Evolutionary conservation across 495 filamentous ascomycete species (phyloP).

Genomic region (Podospora pseudocomata): DNA sequence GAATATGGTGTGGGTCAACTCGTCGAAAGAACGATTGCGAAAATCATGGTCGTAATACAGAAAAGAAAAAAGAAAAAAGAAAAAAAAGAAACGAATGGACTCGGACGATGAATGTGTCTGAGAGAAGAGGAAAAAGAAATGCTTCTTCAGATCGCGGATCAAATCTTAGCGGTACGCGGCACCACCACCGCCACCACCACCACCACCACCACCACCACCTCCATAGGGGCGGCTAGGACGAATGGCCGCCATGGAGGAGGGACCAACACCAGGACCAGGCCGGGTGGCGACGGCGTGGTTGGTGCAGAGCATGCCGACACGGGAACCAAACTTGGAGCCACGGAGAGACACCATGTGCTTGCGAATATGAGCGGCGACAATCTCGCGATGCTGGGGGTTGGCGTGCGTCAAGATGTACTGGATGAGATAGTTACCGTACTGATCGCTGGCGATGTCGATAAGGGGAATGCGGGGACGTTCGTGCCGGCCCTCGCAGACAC

Average conservation of each 20-base stretch:
- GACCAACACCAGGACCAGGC: constrained; percentile 72
- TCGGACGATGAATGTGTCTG: neutral
- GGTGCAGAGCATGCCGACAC: constrained; percentile 97
- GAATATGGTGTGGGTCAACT: constrained; percentile 35
- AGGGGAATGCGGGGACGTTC: constrained; percentile 94
- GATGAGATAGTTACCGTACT: constrained; percentile 97
- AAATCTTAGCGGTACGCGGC: constrained; percentile 42
- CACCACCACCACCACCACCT: constrained; percentile 37
- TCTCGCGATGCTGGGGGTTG: constrained; percentile 79
- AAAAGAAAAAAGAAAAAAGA: neutral
- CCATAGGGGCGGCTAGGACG: constrained; percentile 53
- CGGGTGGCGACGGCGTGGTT: constrained; percentile 84
- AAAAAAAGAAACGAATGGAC: constrained; percentile 2
- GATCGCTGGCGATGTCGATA: constrained; percentile 97
- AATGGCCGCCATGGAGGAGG: constrained; percentile 50
- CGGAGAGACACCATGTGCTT: constrained; percentile 99
- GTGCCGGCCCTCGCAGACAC: constrained; percentile 84
- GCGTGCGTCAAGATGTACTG: constrained; percentile 94
- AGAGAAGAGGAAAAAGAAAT: neutral
- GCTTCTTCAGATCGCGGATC: neutral
- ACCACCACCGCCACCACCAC: constrained; percentile 40
- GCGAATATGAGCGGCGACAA: constrained; percentile 88
- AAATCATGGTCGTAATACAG: constrained; percentile 31
- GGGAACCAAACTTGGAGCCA: constrained; percentile 96
- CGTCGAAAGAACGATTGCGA: constrained; percentile 31